These are phyloP conservation scores for Antitrichia curtipendula DNA, from an alignment of 225 moss, liverwort and hornwort species.

Conservation along the genomic window DNA sequence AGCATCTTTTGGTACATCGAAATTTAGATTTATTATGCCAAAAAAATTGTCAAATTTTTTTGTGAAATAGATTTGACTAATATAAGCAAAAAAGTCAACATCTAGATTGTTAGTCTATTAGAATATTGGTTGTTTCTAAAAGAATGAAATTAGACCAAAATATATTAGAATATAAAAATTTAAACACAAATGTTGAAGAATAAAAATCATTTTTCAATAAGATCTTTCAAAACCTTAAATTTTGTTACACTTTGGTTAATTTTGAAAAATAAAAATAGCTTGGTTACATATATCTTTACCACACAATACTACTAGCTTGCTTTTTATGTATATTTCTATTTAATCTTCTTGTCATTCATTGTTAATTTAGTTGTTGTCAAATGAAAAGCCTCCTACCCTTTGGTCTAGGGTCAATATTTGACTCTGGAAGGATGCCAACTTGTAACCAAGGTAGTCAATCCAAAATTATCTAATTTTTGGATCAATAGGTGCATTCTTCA, in stretches of 20 bases:
- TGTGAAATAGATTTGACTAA: neutral
- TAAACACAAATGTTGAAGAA: neutral
- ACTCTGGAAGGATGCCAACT: too few relatives aligned
- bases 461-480: neutral
- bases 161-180: neutral
- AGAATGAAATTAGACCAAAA: neutral
- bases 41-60: neutral
- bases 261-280: neutral
- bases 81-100: neutral
- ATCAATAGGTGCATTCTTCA: neutral
- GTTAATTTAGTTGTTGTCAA: neutral
- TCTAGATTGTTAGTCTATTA: neutral
- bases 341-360: neutral
- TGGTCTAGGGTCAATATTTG: neutral
- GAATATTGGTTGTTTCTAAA: neutral
- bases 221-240: neutral
- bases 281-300: neutral
- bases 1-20: neutral
- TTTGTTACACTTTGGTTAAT: too few relatives aligned
- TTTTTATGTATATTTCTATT: neutral
- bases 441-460: neutral
- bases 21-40: neutral
- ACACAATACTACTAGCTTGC: neutral
- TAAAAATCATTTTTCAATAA: neutral
- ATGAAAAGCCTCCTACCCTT: neutral